These are phyloP conservation scores for Coniochaeta pulveracea DNA, from an alignment of 2,329 filamentous ascomycete species.

Conservation along the genomic window DNA sequence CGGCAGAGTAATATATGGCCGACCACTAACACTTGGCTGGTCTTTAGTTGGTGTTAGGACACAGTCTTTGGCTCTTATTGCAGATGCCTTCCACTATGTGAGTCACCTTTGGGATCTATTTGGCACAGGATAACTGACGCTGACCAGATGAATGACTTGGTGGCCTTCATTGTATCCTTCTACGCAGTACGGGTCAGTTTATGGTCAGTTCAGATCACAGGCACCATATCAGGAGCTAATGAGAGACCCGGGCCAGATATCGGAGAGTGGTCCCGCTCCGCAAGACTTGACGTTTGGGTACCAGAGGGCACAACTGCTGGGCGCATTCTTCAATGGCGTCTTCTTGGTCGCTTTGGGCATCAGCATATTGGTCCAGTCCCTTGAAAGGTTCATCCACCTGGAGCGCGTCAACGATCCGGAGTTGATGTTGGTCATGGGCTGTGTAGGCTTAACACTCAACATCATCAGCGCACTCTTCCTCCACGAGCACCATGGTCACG, in stretches of 20 bases:
- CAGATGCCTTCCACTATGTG: slow-evolving; percentile 72
- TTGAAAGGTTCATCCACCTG: slow-evolving; percentile 56
- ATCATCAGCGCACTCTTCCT: slow-evolving; percentile 54
- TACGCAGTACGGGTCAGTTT: slow-evolving; percentile 25
- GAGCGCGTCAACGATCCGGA: slow-evolving; percentile 50
- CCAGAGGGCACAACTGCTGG: slow-evolving; percentile 61
- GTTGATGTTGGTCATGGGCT: slow-evolving; percentile 58
- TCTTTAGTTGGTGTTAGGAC: slow-evolving; percentile 55
- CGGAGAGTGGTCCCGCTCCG: slow-evolving; percentile 44
- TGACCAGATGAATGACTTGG: slow-evolving; percentile 57
- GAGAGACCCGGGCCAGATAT: slow-evolving; percentile 30
- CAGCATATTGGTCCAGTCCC: slow-evolving; percentile 61
- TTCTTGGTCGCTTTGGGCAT: slow-evolving; percentile 62
- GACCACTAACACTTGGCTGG: slow-evolving; percentile 6
- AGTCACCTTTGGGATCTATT: slow-evolving; percentile 12
- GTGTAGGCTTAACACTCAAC: slow-evolving; percentile 55
- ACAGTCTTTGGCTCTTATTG: slow-evolving; percentile 58
- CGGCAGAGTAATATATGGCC: too few species aligned
- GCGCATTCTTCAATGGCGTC: slow-evolving; percentile 72
- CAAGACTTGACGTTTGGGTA: slow-evolving; percentile 60
- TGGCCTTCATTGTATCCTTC: slow-evolving; percentile 58
- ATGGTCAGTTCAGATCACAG: neutral
- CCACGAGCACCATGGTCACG: slow-evolving; percentile 30
- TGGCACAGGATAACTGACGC: neutral
- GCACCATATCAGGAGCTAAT: neutral